Percentiles rank a stretch among this genome's conserved stretches.
Conservation (phyloP, 2,329 filamentous ascomycete genomes). For the Sporothrix pallida region DNA sequence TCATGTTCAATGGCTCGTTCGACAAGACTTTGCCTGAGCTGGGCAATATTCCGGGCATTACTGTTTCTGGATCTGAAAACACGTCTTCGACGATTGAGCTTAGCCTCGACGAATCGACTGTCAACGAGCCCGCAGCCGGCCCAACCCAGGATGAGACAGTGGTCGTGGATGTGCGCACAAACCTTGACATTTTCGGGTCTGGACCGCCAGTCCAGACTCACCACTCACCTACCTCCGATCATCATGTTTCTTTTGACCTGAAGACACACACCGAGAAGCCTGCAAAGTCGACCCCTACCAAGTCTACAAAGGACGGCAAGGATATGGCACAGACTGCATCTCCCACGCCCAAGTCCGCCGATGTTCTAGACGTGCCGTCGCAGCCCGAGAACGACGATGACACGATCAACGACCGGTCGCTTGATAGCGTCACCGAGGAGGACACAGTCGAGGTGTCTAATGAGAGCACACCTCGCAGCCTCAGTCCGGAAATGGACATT, state of each 20-base stretch:
- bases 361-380: neutral
- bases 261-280: neutral
- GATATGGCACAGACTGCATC: neutral
- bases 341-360: neutral
- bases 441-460: constrained; percentile 7
- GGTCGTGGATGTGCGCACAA: constrained; percentile 44
- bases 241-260: constrained; percentile 21
- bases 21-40: neutral
- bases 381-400: neutral
- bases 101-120: neutral
- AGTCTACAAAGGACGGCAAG: neutral
- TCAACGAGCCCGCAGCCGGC: neutral
- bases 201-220: constrained; percentile 30
- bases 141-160: constrained; percentile 30
- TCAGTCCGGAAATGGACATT: constrained; percentile 26
- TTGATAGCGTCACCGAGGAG: neutral
- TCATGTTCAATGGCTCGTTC: neutral
- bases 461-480: constrained; percentile 24
- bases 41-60: neutral
- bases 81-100: neutral
- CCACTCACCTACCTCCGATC: constrained; percentile 1
- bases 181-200: constrained; percentile 46
- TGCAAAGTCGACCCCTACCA: neutral
- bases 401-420: neutral
- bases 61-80: constrained; percentile 7